Conservation (phyloP, 2,329 filamentous ascomycete genomes). For the Westerdykella ornata region DNA sequence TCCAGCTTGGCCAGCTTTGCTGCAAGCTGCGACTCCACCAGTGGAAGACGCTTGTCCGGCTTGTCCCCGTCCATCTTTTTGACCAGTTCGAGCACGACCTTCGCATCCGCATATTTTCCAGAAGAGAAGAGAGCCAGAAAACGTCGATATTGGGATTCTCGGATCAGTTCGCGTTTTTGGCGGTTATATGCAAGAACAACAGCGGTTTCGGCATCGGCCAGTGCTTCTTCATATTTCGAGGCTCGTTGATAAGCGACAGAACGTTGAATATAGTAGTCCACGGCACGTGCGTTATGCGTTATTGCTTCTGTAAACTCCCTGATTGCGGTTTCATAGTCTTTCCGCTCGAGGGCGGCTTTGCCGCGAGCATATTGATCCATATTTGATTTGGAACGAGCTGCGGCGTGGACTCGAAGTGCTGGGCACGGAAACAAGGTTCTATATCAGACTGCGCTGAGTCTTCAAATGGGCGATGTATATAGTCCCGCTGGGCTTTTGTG, state of each 20-base stretch:
- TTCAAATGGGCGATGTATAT: no score
- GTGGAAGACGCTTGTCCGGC: constrained; percentile 45
- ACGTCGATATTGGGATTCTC: constrained; percentile 74
- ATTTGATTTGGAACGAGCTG: not conserved
- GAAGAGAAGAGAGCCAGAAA: constrained; percentile 66
- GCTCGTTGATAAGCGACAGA: constrained; percentile 69
- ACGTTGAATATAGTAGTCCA: constrained; percentile 73
- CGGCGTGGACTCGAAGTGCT: no score
- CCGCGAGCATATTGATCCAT: constrained; percentile 54
- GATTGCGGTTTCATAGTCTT: constrained; percentile 63
- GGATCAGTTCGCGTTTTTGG: constrained; percentile 66
- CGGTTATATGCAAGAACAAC: constrained; percentile 63
- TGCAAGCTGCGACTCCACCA: constrained; percentile 54
- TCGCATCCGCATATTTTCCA: constrained; percentile 66
- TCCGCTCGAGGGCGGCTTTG: constrained; percentile 53
- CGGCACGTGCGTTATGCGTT: constrained; percentile 56
- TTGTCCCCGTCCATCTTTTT: constrained; percentile 47
- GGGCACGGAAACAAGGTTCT: no score
- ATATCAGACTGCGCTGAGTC: no score
- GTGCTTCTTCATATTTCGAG: constrained; percentile 44
- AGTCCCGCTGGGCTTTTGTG: no score
- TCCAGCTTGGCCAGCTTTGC: constrained; percentile 46
- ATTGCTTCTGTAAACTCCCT: constrained; percentile 60
- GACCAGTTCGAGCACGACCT: constrained; percentile 59
- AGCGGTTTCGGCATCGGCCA: constrained; percentile 45